A percentile compares a stretch with the other conserved stretches of the same genome.
Evolutionary conservation across 345 rosid genomes (phyloP).

Genomic region (Kandelia obovata): DNA sequence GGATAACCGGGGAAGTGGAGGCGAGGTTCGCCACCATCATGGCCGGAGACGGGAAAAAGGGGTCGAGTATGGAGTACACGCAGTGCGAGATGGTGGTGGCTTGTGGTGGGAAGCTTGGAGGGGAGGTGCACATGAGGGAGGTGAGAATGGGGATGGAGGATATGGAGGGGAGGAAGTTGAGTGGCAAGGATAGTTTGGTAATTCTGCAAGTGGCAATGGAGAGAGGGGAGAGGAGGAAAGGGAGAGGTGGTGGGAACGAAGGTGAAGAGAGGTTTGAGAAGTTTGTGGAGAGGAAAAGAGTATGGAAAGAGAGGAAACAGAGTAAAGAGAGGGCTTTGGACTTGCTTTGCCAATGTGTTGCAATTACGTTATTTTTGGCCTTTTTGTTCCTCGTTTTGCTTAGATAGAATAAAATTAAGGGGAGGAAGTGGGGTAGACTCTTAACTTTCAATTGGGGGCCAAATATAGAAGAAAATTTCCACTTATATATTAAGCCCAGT

Average conservation of each 20-base stretch:
- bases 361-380: constrained; percentile 42
- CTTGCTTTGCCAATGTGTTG: constrained; percentile 24
- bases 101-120: constrained; percentile 48
- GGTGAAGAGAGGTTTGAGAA: constrained; percentile 38
- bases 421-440: background rate
- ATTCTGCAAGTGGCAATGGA: constrained; percentile 48
- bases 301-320: constrained; percentile 28
- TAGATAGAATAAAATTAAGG: background rate
- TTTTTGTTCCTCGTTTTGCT: constrained; percentile 53
- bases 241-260: constrained; percentile 13
- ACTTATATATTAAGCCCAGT: too few species aligned
- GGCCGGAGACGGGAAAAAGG: constrained; percentile 19
- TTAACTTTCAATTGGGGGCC: too few species aligned
- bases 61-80: constrained; percentile 32
- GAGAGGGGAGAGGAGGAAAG: constrained; percentile 35
- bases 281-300: constrained; percentile 43
- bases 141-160: constrained; percentile 68
- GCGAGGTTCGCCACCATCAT: constrained; percentile 42
- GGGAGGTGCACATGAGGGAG: constrained; percentile 63
- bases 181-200: constrained; percentile 63
- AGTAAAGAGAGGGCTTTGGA: constrained; percentile 34
- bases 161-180: constrained; percentile 65
- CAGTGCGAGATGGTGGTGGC: constrained; percentile 42
- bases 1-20: constrained; percentile 65
- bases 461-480: too few species aligned